Evolutionary conservation across 352 stramenopile species (phyloP).

Genomic region (Phytopythium delawarense): DNA sequence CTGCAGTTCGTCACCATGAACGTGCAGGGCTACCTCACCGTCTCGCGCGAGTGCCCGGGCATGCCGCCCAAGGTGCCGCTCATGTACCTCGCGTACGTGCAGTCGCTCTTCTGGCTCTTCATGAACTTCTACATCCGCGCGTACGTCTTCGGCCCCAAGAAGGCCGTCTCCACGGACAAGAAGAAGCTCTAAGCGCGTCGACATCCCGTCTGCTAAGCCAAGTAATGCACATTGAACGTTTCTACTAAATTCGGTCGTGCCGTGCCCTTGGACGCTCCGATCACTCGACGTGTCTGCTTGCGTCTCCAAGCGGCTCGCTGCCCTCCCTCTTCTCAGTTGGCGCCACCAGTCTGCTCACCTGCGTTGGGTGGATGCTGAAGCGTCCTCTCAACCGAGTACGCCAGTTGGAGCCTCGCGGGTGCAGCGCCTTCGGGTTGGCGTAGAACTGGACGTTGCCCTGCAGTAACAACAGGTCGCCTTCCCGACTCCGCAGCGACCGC

Average conservation of each 20-base stretch:
- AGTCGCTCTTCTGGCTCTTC: slow-evolving; percentile 95
- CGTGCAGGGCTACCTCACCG: slow-evolving; percentile 50
- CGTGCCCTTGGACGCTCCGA: neutral
- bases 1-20: slow-evolving; percentile 89
- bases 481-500: slow-evolving; percentile 7
- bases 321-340: neutral
- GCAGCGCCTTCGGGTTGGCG: slow-evolving; percentile 9
- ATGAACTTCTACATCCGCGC: slow-evolving; percentile 95
- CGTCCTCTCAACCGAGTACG: slow-evolving; percentile 1
- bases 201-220: neutral
- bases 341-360: too few species aligned
- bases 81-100: slow-evolving; percentile 93
- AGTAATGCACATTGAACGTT: slow-evolving; percentile 2
- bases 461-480: slow-evolving; percentile 14
- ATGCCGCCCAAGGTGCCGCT: slow-evolving; percentile 60
- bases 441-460: slow-evolving; percentile 19
- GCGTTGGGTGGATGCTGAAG: slow-evolving; percentile 1
- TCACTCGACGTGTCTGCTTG: neutral
- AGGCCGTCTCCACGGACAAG: slow-evolving; percentile 24
- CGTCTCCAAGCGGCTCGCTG: neutral
- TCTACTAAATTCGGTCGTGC: neutral
- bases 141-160: slow-evolving; percentile 71
- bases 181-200: slow-evolving; percentile 7
- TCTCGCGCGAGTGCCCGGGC: slow-evolving; percentile 83
- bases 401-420: neutral